These are phyloP conservation scores for Claviceps arundinis DNA, from an alignment of 2,329 filamentous ascomycete species.

Conservation along the genomic window DNA sequence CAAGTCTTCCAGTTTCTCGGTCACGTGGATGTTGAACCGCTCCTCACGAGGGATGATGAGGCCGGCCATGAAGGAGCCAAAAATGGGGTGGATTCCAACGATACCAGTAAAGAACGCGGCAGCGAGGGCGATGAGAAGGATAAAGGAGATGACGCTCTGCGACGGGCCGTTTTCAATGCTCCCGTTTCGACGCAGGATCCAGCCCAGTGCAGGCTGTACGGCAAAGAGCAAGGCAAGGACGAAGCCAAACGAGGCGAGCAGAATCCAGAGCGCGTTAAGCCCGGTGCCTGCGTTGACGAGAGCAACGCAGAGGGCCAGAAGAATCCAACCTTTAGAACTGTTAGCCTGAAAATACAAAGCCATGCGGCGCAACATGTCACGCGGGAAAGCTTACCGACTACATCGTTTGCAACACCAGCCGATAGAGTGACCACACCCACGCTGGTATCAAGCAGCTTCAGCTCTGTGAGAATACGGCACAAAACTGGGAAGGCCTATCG, in stretches of 20 bases:
- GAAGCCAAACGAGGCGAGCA: constrained; percentile 65
- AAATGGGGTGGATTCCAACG: constrained; percentile 89
- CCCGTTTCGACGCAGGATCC: constrained; percentile 57
- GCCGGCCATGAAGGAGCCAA: constrained; percentile 81
- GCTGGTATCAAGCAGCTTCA: constrained; percentile 70
- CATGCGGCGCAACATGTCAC: too few relatives aligned
- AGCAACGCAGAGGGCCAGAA: constrained; percentile 84
- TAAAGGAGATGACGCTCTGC: constrained; percentile 72
- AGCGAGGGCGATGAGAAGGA: constrained; percentile 61
- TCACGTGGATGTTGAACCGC: constrained; percentile 80
- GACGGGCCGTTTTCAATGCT: constrained; percentile 80
- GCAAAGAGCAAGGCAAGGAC: constrained; percentile 60
- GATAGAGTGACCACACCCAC: constrained; percentile 83
- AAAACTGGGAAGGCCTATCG: constrained; percentile 64
- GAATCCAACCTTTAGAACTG: constrained; percentile 49
- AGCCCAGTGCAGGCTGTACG: constrained; percentile 63
- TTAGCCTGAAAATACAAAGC: background rate
- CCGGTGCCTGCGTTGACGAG: constrained; percentile 80
- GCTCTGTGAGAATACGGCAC: constrained; percentile 82
- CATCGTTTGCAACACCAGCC: constrained; percentile 86
- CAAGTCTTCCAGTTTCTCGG: constrained; percentile 89
- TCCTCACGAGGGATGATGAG: constrained; percentile 83
- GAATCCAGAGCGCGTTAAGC: constrained; percentile 69
- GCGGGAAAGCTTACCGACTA: constrained; percentile 18
- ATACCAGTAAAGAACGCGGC: constrained; percentile 80